These are phyloP conservation scores for Marasmius sp. DNA, from an alignment of 1,284 basidiomycete species.

Conservation along the genomic window DNA sequence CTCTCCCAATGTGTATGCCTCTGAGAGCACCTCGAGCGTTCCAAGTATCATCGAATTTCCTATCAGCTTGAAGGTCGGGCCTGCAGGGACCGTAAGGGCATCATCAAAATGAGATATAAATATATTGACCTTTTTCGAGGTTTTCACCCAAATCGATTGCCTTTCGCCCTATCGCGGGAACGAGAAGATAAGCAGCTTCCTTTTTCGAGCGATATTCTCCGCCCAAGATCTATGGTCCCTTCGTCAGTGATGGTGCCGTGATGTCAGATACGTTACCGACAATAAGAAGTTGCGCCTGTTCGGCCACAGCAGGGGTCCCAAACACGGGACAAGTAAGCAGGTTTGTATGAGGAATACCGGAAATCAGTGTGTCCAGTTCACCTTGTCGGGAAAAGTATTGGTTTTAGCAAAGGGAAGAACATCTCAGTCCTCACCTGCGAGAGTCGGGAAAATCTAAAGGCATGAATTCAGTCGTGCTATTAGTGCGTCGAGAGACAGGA, in stretches of 20 bases:
- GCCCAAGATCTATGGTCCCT: conserved; percentile 50
- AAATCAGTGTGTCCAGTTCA: conserved; percentile 72
- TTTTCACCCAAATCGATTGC: conserved; percentile 75
- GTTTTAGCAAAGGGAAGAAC: not conserved
- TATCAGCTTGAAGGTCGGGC: conserved; percentile 79
- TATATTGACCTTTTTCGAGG: conserved; percentile 63
- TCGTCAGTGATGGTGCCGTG: not conserved
- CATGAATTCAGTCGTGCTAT: conserved; percentile 2
- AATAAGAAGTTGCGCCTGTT: conserved; percentile 69
- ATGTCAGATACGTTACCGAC: not conserved
- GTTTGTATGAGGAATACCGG: conserved; percentile 58
- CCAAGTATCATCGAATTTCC: conserved; percentile 74
- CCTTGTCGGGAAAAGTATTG: conserved; percentile 34
- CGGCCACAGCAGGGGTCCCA: conserved; percentile 70
- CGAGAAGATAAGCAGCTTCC: conserved; percentile 70
- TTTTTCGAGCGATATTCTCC: conserved; percentile 87
- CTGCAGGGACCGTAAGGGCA: conserved; percentile 30
- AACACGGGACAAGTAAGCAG: conserved; percentile 84
- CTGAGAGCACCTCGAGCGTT: conserved; percentile 76
- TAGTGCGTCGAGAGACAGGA: not conserved
- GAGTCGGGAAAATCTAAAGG: conserved; percentile 63
- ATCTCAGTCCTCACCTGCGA: conserved; percentile 50
- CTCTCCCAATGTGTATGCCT: conserved; percentile 82
- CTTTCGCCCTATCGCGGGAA: conserved; percentile 81
- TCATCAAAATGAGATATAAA: not conserved